Base-by-base conservation (phyloP, 495 filamentous ascomycete species). In the Neurospora sp. region DNA sequence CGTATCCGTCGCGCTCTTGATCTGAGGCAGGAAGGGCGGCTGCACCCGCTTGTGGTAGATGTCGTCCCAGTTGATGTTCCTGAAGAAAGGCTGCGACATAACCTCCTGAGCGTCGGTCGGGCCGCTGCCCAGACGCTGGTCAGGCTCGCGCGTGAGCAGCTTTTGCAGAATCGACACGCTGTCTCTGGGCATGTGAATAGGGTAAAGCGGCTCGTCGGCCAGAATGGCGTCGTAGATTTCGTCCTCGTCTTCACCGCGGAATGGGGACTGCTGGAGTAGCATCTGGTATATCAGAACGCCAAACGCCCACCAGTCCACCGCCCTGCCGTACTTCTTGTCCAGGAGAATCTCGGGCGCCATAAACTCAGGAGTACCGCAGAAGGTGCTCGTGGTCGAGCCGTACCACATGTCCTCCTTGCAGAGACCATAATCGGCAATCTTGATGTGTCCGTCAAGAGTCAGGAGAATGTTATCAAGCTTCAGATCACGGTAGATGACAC, bases 261-360 rank as follows among this genome's bases (percentile, higher is more conserved):
- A 99, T 4, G 96, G 96, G 34, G 94, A 98, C 80, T 99, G 96
- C 79, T 99, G 96, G 48, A 99, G 89, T 59, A 99, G 90, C 96
- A 99, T 99, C 85, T 99, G 96, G 82, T 99, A 99, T 75, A 99
- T 99, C 74, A 99, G 86, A 40, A 99, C 96, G 78, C 96, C 96
- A 82, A 99, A 99, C n/a, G 96, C 96, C 96, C 96, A 99, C 96
- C 96, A 99, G 82, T 99, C 96, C 73, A 99, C 96, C n/a, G 96
- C 94, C 70, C 96, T 90, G 45, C 95, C 96, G 80, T 98, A 99
- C 80, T 97, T 97, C 87, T 98, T 98, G 82, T 99, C 96, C 72
- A 99, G 88, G 11, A 99, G 84, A 83, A 99, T 99, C 92, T 99
- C 96, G 13, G 96, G 96, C 17, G 96, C 96, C 96, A 99, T 99